These are phyloP conservation scores for Colletotrichum sp. DNA, from an alignment of 2,329 filamentous ascomycete genomes.

Conservation along the genomic window DNA sequence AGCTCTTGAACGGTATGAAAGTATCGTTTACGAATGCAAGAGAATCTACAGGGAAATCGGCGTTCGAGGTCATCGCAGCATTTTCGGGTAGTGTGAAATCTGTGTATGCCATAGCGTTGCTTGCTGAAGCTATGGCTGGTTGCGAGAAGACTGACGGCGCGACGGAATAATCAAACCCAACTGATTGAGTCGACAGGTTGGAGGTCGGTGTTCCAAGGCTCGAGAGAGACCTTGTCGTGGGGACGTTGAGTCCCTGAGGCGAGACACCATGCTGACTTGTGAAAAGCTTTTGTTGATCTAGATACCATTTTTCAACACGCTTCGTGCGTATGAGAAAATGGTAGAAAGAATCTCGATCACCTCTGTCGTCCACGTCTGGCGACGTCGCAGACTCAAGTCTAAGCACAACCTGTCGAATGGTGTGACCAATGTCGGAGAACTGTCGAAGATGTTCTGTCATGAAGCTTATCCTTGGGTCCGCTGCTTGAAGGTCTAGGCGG, in stretches of 20 bases:
- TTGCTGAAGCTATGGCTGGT: not conserved
- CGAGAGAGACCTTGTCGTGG: not conserved
- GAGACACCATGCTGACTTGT: not conserved
- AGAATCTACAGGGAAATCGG: not conserved
- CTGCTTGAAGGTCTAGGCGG: conserved; percentile 34
- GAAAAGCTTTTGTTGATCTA: not conserved
- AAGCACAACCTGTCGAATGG: conserved; percentile 31
- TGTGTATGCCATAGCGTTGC: not conserved
- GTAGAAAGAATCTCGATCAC: conserved; percentile 28
- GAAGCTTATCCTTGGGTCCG: conserved; percentile 27
- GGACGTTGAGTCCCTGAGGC: not conserved
- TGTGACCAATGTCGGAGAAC: conserved; percentile 33
- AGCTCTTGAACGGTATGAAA: conserved; percentile 13
- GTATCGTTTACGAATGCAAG: not conserved
- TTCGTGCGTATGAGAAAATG: conserved; percentile 23
- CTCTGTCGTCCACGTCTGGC: not conserved
- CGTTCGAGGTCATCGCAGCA: not conserved
- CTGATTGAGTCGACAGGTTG: not conserved
- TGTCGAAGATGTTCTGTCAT: conserved; percentile 30
- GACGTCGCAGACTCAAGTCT: conserved; percentile 29
- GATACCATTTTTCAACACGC: conserved; percentile 19
- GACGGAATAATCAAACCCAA: not conserved
- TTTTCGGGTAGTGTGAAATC: not conserved
- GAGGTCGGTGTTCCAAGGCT: not conserved
- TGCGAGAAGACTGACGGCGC: not conserved